A percentile compares a stretch with the other conserved stretches of the same genome.
Conservation (phyloP, 345 rosid species). For the Mangifera indica region DNA sequence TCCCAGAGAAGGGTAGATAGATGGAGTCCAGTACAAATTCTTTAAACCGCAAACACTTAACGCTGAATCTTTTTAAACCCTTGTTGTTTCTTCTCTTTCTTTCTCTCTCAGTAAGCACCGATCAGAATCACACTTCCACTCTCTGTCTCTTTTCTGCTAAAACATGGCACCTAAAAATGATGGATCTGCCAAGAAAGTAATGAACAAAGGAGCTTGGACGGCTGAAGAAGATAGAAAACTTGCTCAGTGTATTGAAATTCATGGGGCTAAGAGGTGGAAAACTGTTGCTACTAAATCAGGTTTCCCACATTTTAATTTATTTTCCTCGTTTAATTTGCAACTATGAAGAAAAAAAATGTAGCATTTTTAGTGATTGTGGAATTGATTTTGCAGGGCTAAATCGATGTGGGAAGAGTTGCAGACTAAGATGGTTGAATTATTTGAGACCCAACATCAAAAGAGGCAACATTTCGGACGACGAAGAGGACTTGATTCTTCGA, state of each 20-base stretch:
- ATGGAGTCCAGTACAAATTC: slow-evolving; percentile 11
- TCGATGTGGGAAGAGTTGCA: slow-evolving; percentile 63
- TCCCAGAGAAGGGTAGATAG: slow-evolving; percentile 46
- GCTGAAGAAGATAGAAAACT: slow-evolving; percentile 57
- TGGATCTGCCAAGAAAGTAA: slow-evolving; percentile 27
- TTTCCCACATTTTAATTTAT: not conserved
- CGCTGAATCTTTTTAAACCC: slow-evolving; percentile 9
- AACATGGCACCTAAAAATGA: slow-evolving; percentile 45
- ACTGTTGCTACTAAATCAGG: slow-evolving; percentile 54
- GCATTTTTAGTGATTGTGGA: not conserved
- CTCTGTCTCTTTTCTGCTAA: not conserved
- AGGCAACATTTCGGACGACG: slow-evolving; percentile 61
- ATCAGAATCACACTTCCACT: not conserved
- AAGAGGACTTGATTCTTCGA: slow-evolving; percentile 57
- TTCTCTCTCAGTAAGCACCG: not conserved
- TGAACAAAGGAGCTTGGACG: slow-evolving; percentile 61
- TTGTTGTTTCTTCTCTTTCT: not conserved
- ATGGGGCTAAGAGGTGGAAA: slow-evolving; percentile 63
- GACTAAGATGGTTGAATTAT: slow-evolving; percentile 65
- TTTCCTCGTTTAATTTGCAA: not conserved
- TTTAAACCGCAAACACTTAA: slow-evolving; percentile 5
- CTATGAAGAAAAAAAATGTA: not conserved
- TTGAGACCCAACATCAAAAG: slow-evolving; percentile 62
- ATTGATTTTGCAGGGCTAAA: slow-evolving; percentile 39
- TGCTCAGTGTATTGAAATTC: slow-evolving; percentile 46